phyloP scores from a whole-genome alignment of 2,329 filamentous ascomycete genomes.

The Nannizziopsis arthrosporioides region DNA sequence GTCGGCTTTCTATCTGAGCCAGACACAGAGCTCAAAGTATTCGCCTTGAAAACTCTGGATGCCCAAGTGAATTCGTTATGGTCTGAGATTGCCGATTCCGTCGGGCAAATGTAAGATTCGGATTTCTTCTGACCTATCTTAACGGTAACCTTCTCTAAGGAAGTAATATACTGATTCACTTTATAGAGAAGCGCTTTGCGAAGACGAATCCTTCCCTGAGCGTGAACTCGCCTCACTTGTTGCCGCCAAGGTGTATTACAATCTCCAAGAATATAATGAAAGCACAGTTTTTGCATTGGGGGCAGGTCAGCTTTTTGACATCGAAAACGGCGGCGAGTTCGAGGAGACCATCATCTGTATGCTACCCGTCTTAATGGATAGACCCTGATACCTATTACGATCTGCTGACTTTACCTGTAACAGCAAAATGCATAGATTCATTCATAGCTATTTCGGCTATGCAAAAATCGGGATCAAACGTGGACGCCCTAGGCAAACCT shows the following conservation, averaged over 20 bases:
- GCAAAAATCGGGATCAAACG: slow-evolving; percentile 42
- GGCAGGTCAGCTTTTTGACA: slow-evolving; percentile 86
- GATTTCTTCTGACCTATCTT: neutral
- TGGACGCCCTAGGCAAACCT: slow-evolving; percentile 42
- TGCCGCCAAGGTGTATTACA: slow-evolving; percentile 96
- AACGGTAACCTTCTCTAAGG: neutral
- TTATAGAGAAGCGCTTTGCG: slow-evolving; percentile 85
- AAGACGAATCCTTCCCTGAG: slow-evolving; percentile 89
- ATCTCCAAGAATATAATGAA: slow-evolving; percentile 96
- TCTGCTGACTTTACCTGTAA: slow-evolving; percentile 1
- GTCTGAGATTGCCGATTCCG: slow-evolving; percentile 87
- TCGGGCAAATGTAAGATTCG: slow-evolving; percentile 73
- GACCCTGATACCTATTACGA: neutral
- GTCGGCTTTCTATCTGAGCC: slow-evolving; percentile 92
- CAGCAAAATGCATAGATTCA: slow-evolving; percentile 88
- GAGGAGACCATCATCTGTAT: slow-evolving; percentile 92
- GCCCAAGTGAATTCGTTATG: slow-evolving; percentile 93
- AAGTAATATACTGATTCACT: neutral
- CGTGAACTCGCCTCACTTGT: slow-evolving; percentile 89
- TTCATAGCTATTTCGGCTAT: slow-evolving; percentile 73
- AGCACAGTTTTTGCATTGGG: slow-evolving; percentile 97
- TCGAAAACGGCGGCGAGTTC: slow-evolving; percentile 84
- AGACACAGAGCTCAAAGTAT: slow-evolving; percentile 85
- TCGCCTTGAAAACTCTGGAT: slow-evolving; percentile 89
- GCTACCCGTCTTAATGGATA: slow-evolving; percentile 16